These are phyloP conservation scores for Trichoderma endophyticum DNA, from an alignment of 2,329 filamentous ascomycete genomes.

Conservation along the genomic window DNA sequence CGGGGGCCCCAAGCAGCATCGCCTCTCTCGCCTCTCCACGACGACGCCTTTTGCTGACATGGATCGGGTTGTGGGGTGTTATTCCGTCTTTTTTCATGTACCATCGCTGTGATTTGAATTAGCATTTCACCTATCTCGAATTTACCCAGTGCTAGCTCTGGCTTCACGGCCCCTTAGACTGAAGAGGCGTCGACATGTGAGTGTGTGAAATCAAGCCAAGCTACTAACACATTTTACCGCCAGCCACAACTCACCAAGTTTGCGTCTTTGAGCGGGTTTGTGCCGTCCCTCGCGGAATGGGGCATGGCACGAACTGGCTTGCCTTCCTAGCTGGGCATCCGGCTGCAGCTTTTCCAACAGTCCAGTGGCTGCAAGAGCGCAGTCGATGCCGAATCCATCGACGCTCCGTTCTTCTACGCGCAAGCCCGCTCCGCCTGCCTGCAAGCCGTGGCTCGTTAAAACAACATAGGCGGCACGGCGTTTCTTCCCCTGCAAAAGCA, in stretches of 20 bases:
- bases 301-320: neutral
- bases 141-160: neutral
- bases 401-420: neutral
- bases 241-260: neutral
- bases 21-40: neutral
- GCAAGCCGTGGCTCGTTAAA: neutral
- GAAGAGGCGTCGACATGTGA: neutral
- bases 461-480: neutral
- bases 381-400: neutral
- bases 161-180: neutral
- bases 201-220: neutral
- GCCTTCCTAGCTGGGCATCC: neutral
- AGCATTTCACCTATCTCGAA: neutral
- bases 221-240: neutral
- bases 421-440: neutral
- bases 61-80: neutral
- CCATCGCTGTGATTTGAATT: neutral
- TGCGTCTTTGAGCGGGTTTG: neutral
- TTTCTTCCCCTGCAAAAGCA: neutral
- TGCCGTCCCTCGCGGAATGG: neutral
- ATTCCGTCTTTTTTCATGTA: neutral
- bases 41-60: slow-evolving; percentile 9
- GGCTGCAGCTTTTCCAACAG: neutral
- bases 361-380: neutral
- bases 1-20: neutral